These are phyloP conservation scores for Sicyos edulis DNA, from an alignment of 306 rosid species.

Conservation along the genomic window DNA sequence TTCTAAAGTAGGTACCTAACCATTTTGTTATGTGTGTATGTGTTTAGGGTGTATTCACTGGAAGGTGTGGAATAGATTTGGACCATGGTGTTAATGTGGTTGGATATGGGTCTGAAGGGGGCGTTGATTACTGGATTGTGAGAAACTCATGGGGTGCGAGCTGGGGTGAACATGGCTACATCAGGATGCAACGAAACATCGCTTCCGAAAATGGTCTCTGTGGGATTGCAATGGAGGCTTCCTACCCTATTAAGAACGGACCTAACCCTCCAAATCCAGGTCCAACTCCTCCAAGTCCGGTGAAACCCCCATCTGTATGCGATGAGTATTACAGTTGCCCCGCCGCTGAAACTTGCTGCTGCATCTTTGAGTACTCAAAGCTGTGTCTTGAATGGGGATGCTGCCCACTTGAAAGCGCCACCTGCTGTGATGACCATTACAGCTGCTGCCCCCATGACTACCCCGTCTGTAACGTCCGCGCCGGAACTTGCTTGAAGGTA, in stretches of 20 bases:
- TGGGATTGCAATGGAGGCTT: constrained; percentile 69
- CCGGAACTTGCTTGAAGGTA: constrained; percentile 64
- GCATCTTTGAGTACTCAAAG: constrained; percentile 39
- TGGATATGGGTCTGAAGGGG: constrained; percentile 71
- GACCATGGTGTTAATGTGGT: constrained; percentile 79
- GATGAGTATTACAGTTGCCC: constrained; percentile 59
- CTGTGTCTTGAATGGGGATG: constrained; percentile 81
- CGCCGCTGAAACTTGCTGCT: constrained; percentile 68
- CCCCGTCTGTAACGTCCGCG: constrained; percentile 53
- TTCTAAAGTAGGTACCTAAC: no score
- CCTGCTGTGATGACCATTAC: constrained; percentile 84
- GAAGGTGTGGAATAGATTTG: constrained; percentile 58
- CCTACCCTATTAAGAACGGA: constrained; percentile 68
- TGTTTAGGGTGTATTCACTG: constrained; percentile 68
- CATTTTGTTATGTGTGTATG: constrained; percentile 2
- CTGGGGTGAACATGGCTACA: constrained; percentile 81
- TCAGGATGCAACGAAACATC: constrained; percentile 74
- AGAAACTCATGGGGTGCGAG: constrained; percentile 68
- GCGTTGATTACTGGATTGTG: constrained; percentile 79
- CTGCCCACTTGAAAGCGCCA: constrained; percentile 85
- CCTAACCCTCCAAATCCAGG: constrained; percentile 77
- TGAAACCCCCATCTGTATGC: constrained; percentile 71
- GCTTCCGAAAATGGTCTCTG: constrained; percentile 39
- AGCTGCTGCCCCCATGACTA: constrained; percentile 87
- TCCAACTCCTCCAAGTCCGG: constrained; percentile 89